A percentile compares a stretch with the other conserved stretches of the same genome.
These are phyloP conservation scores for Aspergillus sclerotiicarbonarius DNA, from an alignment of 495 filamentous ascomycete species.

Conservation along the genomic window DNA sequence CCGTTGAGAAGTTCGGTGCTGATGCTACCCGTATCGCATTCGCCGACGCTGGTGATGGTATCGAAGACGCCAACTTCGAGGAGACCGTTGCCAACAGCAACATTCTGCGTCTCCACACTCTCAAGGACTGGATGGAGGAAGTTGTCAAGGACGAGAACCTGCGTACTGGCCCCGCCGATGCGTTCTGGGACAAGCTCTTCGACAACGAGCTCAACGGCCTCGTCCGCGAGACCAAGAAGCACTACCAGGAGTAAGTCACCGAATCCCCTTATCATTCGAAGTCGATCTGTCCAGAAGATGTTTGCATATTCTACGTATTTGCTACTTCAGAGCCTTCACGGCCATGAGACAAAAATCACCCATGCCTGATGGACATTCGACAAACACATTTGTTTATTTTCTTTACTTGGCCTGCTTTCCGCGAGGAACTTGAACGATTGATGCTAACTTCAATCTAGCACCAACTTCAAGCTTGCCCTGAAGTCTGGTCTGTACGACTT, in stretches of 20 bases:
- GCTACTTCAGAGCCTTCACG: constrained; percentile 98
- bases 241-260: constrained; percentile 65
- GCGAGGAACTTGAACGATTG: too few species aligned
- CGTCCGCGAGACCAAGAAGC: constrained; percentile 66
- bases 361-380: too few species aligned
- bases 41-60: constrained; percentile 90
- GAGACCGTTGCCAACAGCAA: constrained; percentile 89
- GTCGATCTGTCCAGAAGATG: too few species aligned
- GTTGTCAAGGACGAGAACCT: constrained; percentile 67
- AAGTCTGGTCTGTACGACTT: constrained; percentile 91
- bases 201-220: constrained; percentile 91
- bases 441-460: constrained; percentile 44
- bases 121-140: constrained; percentile 93
- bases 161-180: constrained; percentile 68
- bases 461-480: constrained; percentile 86
- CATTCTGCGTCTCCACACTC: constrained; percentile 79
- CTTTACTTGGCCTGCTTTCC: too few species aligned
- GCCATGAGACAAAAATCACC: constrained; percentile 87
- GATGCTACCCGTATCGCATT: constrained; percentile 90
- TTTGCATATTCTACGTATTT: constrained; percentile 77
- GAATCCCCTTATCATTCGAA: neutral
- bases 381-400: too few species aligned
- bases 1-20: constrained; percentile 88
- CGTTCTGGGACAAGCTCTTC: constrained; percentile 86
- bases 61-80: constrained; percentile 96